These are phyloP conservation scores for Lolium rigidum DNA, from an alignment of 176 grass and related monocot species.

Conservation along the genomic window DNA sequence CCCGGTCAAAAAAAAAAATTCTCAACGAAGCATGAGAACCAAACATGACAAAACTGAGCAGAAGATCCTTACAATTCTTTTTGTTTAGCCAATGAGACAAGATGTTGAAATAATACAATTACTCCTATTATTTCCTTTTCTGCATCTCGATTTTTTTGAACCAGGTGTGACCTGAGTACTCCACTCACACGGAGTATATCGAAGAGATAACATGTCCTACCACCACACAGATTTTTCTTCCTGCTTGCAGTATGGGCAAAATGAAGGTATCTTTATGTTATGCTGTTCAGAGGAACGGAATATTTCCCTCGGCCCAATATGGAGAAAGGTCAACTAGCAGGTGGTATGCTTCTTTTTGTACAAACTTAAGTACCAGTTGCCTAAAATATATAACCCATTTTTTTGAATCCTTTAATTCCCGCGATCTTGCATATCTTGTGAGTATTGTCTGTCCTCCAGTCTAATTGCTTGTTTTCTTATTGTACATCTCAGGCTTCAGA, in stretches of 20 bases:
- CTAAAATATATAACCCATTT: constrained; percentile 14
- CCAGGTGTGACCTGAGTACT: background rate
- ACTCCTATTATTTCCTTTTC: background rate
- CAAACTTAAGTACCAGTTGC: constrained; percentile 21
- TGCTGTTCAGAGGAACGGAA: constrained; percentile 1
- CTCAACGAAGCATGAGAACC: background rate
- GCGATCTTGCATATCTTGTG: background rate
- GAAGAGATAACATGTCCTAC: constrained; percentile 25
- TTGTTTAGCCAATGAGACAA: background rate
- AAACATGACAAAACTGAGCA: background rate
- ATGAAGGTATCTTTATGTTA: background rate
- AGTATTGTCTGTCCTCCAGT: background rate
- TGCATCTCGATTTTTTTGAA: background rate
- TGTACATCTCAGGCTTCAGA: constrained; percentile 80
- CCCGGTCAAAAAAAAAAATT: no score
- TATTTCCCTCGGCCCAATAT: background rate
- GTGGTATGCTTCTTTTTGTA: constrained; percentile 30
- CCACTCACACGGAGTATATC: background rate
- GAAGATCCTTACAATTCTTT: background rate
- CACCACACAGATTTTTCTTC: constrained; percentile 33
- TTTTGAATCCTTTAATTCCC: background rate
- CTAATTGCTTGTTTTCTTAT: constrained; percentile 54
- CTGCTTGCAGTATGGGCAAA: background rate
- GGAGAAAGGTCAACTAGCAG: background rate
- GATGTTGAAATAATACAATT: background rate